Conservation (phyloP, 495 filamentous ascomycete species). For the Bathelium albidoporum region DNA sequence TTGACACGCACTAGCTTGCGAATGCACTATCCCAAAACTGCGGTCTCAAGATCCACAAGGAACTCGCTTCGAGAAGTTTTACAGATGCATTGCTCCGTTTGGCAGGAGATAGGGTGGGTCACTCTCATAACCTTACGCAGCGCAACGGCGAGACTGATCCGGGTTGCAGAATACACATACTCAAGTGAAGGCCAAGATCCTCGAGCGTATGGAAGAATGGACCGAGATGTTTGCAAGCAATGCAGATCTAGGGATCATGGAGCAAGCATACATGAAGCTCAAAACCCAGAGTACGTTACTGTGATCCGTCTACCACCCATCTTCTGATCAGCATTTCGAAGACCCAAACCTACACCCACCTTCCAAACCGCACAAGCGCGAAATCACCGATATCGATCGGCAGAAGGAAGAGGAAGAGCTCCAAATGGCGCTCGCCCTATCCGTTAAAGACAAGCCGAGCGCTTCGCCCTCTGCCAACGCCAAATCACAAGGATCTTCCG, state of each 20-base stretch:
- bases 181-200: conserved; percentile 92
- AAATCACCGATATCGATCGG: conserved; percentile 81
- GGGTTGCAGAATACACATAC: conserved; percentile 71
- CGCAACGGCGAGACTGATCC: background rate
- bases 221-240: conserved; percentile 84
- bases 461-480: background rate
- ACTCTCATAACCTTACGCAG: background rate
- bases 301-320: background rate
- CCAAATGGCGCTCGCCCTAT: conserved; percentile 88
- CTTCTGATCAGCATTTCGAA: conserved; percentile 16
- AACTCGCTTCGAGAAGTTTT: conserved; percentile 87
- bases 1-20: conserved; percentile 48
- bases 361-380: conserved; percentile 80
- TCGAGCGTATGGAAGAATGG: conserved; percentile 96
- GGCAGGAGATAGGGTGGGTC: conserved; percentile 64
- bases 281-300: conserved; percentile 57
- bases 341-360: conserved; percentile 89
- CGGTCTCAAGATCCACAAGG: conserved; percentile 80
- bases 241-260: conserved; percentile 94
- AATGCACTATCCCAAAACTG: conserved; percentile 96
- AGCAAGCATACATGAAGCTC: conserved; percentile 82
- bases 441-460: conserved; percentile 64
- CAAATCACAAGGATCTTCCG: background rate
- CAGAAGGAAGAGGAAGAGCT: conserved; percentile 96
- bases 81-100: conserved; percentile 88